Base-by-base conservation (phyloP, 192 early-diverging fungal species). In the Gaertneriomyces sp. region DNA sequence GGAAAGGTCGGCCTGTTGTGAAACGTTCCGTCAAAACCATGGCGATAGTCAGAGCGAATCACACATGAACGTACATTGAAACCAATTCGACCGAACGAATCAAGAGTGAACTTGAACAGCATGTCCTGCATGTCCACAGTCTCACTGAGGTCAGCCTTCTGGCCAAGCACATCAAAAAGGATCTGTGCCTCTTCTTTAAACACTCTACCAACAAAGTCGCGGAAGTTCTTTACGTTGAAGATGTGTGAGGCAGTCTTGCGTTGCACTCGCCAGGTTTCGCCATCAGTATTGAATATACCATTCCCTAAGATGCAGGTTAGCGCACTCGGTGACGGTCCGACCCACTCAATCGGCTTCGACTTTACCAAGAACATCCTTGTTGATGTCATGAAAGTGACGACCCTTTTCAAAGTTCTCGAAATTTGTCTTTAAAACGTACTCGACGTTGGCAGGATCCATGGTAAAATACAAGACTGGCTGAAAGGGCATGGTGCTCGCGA, bases 251-350 rank as follows among this genome's bases (percentile, higher is more conserved):
- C 69, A 6, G 61, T 70, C 55, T 90, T 88, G 33, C 88, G 74
- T 19, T 88, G 86, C 3, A 63, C 66, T 25, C 75, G 75, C 88
- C 89, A 90, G 6, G 64, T 60, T 1, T 85, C 81, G 16, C 89
- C 89, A 58, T 90, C 88, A 3, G 79, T 73, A 71, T 84, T 87
- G 64, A 90, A 90, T 64, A 90, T 90, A 38, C 88, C 88, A 47
- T 80, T 61, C 1, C 25, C 25, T 33, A 33, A 33, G 25, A 33
- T 33, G 25, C 25, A 33, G 25, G 25, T 33, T 33, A 33, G 25
- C 25, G 25, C 25, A 33, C 25, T 33, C 25, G 25, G 25, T 33
- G 25, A 33, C 25, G 25, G 0, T 33, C 25, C 25, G 2, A 1
- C 25, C 25, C 2, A 33, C 25, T 33, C 25, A 33, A 33, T 33